These are phyloP conservation scores for Calonectria hongkongensis DNA, from an alignment of 2,329 filamentous ascomycete species.

Conservation along the genomic window DNA sequence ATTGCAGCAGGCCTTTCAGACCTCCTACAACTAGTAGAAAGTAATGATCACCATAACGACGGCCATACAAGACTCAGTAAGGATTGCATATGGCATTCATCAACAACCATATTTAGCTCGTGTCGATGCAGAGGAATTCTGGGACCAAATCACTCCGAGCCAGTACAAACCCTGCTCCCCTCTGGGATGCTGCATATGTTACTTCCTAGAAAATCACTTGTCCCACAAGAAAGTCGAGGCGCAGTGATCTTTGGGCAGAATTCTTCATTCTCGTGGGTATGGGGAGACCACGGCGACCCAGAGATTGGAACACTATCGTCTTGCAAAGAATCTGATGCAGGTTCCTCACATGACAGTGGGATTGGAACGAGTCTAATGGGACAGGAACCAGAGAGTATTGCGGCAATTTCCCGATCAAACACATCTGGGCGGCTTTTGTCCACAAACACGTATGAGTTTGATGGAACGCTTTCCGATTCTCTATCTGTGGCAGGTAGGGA, in stretches of 20 bases:
- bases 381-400: too few relatives aligned
- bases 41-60: not conserved
- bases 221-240: not conserved
- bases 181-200: not conserved
- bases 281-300: not conserved
- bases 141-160: conserved; percentile 17
- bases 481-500: too few relatives aligned
- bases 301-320: not conserved
- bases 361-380: not conserved
- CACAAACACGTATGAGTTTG: too few relatives aligned
- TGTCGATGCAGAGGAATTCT: conserved; percentile 23
- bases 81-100: conserved; percentile 23
- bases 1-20: conserved; percentile 28
- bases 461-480: too few relatives aligned
- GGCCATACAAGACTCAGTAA: conserved; percentile 12
- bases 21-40: not conserved
- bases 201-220: not conserved
- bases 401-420: too few relatives aligned
- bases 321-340: not conserved
- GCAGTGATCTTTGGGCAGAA: conserved; percentile 26
- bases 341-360: conserved; percentile 1
- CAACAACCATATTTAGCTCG: conserved; percentile 14
- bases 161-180: conserved; percentile 20
- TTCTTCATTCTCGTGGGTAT: conserved; percentile 2
- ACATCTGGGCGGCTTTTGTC: too few relatives aligned